Percentiles rank a stretch among this genome's conserved stretches.
phyloP scores from a whole-genome alignment of 768 basidiomycete species.

The Termitomyces sp. region DNA sequence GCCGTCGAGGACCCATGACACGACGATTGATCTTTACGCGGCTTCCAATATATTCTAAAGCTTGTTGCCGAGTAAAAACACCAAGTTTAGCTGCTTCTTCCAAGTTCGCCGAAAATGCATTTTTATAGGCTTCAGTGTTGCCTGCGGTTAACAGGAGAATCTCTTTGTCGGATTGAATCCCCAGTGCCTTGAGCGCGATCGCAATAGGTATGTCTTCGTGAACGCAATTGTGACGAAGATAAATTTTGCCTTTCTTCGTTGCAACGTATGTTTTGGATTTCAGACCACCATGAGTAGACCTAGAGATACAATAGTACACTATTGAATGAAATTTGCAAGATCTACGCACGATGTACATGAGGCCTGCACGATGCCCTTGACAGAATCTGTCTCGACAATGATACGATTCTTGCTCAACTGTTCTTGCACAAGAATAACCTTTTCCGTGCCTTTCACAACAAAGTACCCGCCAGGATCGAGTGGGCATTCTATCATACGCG shows the following conservation, averaged over 20 bases:
- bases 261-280: conserved; percentile 98
- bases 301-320: conserved; percentile 18
- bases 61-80: conserved; percentile 89
- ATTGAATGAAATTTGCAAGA: background rate
- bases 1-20: conserved; percentile 75
- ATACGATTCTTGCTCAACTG: conserved; percentile 99
- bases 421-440: conserved; percentile 98
- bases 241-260: conserved; percentile 92
- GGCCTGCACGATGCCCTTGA: conserved; percentile 88
- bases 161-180: conserved; percentile 96
- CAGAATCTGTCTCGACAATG: conserved; percentile 91
- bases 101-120: conserved; percentile 82
- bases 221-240: conserved; percentile 95
- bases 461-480: conserved; percentile 99
- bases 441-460: conserved; percentile 98
- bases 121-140: conserved; percentile 82
- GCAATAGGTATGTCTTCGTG: conserved; percentile 96
- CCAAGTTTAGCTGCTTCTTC: conserved; percentile 93
- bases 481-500: conserved; percentile 96
- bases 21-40: conserved; percentile 85
- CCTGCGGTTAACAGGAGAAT: conserved; percentile 93
- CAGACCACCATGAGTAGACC: conserved; percentile 75
- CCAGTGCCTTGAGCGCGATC: conserved; percentile 93
- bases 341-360: conserved; percentile 88
- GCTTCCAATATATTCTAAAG: conserved; percentile 91